Percentiles rank a stretch among this genome's conserved stretches.
Evolutionary conservation across 495 filamentous ascomycete species (phyloP).

Genomic region (Glarea lozoyensis): DNA sequence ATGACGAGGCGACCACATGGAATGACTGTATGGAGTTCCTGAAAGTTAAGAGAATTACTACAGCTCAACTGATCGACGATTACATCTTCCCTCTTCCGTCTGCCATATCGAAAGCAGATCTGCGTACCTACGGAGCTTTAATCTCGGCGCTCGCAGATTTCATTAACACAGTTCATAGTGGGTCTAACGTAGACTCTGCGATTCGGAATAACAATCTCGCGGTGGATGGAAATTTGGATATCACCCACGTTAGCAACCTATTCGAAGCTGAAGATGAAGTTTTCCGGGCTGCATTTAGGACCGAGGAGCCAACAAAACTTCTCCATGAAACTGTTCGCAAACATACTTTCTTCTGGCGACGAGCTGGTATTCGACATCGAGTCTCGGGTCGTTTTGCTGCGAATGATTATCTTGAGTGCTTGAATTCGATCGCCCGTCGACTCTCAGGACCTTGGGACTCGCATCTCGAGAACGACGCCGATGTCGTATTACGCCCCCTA

Average conservation of each 20-base stretch:
- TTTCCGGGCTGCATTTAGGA: constrained; percentile 14
- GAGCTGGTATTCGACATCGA: constrained; percentile 11
- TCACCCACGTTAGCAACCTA: constrained; percentile 3
- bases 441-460: too few species aligned
- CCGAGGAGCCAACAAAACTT: constrained; percentile 6
- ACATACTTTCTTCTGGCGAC: constrained; percentile 9
- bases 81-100: constrained; percentile 12
- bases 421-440: constrained; percentile 5
- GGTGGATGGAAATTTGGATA: constrained; percentile 8
- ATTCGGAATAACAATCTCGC: constrained; percentile 5
- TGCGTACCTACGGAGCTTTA: constrained; percentile 4
- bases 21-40: too few species aligned
- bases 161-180: neutral
- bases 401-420: constrained; percentile 12
- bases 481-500: constrained; percentile 9
- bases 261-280: constrained; percentile 14
- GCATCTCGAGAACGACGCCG: constrained; percentile 5
- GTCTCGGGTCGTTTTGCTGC: neutral
- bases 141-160: too few species aligned
- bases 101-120: neutral
- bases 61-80: constrained; percentile 11
- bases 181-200: neutral
- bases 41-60: too few species aligned
- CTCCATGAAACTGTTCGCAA: constrained; percentile 3
- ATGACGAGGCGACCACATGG: too few species aligned